Conservation (phyloP, 2,329 filamentous ascomycete genomes). For the Colletotrichum sp. region DNA sequence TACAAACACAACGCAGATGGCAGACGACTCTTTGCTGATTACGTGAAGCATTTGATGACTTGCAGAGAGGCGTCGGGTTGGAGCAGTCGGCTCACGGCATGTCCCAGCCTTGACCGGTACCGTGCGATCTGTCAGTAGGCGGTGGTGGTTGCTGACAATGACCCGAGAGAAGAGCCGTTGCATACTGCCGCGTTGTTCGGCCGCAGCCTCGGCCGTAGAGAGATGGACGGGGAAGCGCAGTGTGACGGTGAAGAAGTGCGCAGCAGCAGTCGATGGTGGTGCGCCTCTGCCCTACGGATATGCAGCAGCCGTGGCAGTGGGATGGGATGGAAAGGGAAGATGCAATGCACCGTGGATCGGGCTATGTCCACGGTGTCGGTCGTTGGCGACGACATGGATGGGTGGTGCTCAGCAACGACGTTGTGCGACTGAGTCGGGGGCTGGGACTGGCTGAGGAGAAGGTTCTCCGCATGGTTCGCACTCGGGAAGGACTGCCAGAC, state of each 20-base stretch:
- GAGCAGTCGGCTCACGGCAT: background rate
- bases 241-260: background rate
- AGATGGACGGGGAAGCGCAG: background rate
- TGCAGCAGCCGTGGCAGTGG: background rate
- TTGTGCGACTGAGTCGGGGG: background rate
- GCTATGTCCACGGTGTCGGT: background rate
- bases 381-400: background rate
- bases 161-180: background rate
- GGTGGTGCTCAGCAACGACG: background rate
- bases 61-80: background rate
- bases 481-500: background rate
- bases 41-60: background rate
- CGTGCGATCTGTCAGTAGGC: background rate
- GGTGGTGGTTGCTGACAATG: background rate
- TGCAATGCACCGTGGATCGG: slow-evolving; percentile 17
- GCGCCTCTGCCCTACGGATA: background rate
- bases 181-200: background rate
- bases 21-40: background rate
- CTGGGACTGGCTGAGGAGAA: background rate
- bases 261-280: background rate
- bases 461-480: slow-evolving; percentile 1
- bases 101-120: background rate
- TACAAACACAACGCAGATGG: background rate
- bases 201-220: background rate
- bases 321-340: background rate